phyloP scores from a whole-genome alignment of 805 yeast genomes.

The Blastobotrys peoriensis region DNA sequence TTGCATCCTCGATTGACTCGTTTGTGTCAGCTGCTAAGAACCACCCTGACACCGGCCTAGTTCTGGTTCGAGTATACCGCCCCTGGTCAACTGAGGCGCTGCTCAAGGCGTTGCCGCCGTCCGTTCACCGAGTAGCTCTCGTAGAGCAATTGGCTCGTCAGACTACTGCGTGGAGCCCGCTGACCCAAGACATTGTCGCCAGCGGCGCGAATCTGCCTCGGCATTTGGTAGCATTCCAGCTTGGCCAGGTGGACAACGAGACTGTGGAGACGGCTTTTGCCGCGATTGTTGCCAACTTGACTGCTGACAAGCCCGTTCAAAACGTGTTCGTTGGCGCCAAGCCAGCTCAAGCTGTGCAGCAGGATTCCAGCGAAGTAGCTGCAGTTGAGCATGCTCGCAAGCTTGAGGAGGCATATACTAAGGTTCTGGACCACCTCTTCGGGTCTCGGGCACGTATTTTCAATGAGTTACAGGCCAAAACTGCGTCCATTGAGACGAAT shows the following conservation, averaged over 20 bases:
- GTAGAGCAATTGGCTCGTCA: constrained; percentile 55
- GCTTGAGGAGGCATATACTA: constrained; percentile 71
- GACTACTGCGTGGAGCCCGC: constrained; percentile 53
- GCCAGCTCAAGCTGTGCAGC: constrained; percentile 14
- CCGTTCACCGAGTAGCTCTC: constrained; percentile 51
- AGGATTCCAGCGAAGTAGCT: constrained; percentile 14
- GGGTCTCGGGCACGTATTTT: constrained; percentile 49
- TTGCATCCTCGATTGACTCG: constrained; percentile 51
- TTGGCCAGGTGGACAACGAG: constrained; percentile 37
- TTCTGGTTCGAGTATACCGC: constrained; percentile 59
- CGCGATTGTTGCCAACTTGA: constrained; percentile 47
- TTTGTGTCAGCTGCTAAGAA: constrained; percentile 34
- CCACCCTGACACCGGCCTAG: constrained; percentile 39
- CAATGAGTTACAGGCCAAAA: constrained; percentile 45
- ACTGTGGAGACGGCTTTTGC: constrained; percentile 40
- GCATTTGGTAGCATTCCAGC: constrained; percentile 46
- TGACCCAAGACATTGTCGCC: constrained; percentile 67
- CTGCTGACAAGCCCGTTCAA: constrained; percentile 51
- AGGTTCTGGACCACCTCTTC: constrained; percentile 66
- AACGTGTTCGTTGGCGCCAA: constrained; percentile 51
- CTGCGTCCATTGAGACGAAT: constrained; percentile 41
- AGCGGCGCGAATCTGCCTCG: constrained; percentile 40
- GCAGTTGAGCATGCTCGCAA: constrained; percentile 44
- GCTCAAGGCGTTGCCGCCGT: constrained; percentile 44
- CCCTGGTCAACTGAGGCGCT: constrained; percentile 62